phyloP scores from a whole-genome alignment of 257 asterid species.

The Rubia yunnanensis region DNA sequence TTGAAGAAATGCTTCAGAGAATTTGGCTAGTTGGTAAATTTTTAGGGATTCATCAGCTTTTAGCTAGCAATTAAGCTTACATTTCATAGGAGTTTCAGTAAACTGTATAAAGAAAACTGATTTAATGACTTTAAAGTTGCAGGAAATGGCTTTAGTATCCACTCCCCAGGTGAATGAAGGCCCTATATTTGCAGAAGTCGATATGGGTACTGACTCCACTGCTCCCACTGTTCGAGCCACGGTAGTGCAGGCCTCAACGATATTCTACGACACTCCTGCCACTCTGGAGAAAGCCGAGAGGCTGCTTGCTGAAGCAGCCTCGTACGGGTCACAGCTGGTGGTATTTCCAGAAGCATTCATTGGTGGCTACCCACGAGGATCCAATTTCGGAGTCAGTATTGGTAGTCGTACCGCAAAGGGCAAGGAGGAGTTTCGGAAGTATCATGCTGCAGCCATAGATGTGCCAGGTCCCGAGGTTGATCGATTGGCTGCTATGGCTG shows the following conservation, averaged over 20 bases:
- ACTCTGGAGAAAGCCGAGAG: slow-evolving; percentile 96
- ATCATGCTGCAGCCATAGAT: slow-evolving; percentile 85
- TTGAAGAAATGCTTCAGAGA: not conserved
- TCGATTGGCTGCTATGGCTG: slow-evolving; percentile 93
- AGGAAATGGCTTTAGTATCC: slow-evolving; percentile 58
- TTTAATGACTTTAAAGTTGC: slow-evolving; percentile 8
- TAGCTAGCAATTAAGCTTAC: not conserved
- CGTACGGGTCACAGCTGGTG: slow-evolving; percentile 79
- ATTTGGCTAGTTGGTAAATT: not conserved
- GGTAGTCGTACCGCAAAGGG: slow-evolving; percentile 93
- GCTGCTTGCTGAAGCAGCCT: slow-evolving; percentile 90
- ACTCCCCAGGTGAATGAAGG: slow-evolving; percentile 31
- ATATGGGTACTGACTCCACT: slow-evolving; percentile 69
- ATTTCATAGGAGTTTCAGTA: no score
- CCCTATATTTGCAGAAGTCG: slow-evolving; percentile 71
- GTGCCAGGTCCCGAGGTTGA: slow-evolving; percentile 98
- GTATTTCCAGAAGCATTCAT: slow-evolving; percentile 97
- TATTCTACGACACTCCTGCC: slow-evolving; percentile 89
- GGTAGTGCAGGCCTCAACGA: slow-evolving; percentile 91
- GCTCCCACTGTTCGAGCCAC: slow-evolving; percentile 67
- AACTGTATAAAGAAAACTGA: not conserved
- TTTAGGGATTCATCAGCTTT: not conserved
- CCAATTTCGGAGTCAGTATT: slow-evolving; percentile 70
- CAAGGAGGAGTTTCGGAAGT: slow-evolving; percentile 78
- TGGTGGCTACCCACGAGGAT: slow-evolving; percentile 98